Evolutionary conservation across 2,329 filamentous ascomycete species (phyloP), one percentile per base, ranked within the genome.

Genomic region (Tympanopsis confertula): DNA sequence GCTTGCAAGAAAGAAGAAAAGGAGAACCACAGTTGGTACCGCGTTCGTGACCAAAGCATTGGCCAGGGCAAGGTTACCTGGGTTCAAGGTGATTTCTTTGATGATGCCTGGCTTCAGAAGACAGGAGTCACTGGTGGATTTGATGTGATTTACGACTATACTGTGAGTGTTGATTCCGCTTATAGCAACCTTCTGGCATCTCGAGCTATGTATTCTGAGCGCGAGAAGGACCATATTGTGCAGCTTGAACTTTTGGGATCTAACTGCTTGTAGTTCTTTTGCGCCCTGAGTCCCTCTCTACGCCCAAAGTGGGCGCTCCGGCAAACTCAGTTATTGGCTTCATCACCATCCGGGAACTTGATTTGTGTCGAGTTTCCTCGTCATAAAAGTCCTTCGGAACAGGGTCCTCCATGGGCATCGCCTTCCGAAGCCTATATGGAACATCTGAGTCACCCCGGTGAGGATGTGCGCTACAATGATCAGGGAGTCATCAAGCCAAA

Each of bases 311-410:
- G 74, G 75, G 68, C 73, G 12, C 53, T 54, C 39, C 61, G 71
- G 39, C 70, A 73, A 56, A 47, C 58, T 13, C 51, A 66, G 28
- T 61, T 79, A 28, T 59, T 80, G 20, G 46, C 56, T 15, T 61
- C 10, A n/a, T 28, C 24, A n/a, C 62, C 4, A 49, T 52, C 47
- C 18, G 73, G 74, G 17, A 61, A 66, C 26, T 59, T 81, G 19
- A 52, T 80, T 37, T 79, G 75, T 57, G 69, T 94, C 43, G 86
- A 94, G 54, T 93, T 82, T 54, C 86, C 86, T 7, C 76, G 80
- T 1, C 69, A 74, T 43, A 91, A 88, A 54, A 67, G 74, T 30
- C 69, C 79, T 7, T 65, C 64, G 10, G 65, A 69, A 7, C 68
- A 68, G 7, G 86, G 86, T 0, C 86, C 86, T 12, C 86, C 86